phyloP scores from a whole-genome alignment of 495 filamentous ascomycete genomes.

The Tuber borchii region DNA sequence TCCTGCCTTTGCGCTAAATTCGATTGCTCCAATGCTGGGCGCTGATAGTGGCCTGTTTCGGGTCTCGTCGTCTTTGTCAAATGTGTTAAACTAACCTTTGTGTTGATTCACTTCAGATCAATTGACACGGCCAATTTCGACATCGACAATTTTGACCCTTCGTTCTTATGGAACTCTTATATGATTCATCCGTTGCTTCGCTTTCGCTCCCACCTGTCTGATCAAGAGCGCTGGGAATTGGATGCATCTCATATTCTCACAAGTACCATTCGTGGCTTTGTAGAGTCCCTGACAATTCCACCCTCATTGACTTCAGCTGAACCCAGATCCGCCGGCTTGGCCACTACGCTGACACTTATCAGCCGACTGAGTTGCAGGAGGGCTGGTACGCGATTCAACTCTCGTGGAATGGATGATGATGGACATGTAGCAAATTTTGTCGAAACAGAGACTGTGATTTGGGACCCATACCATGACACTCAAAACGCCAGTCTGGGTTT shows the following conservation, averaged over 20 bases:
- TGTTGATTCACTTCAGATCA: slow-evolving; percentile 39
- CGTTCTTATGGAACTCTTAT: slow-evolving; percentile 94
- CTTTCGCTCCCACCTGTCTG: slow-evolving; percentile 73
- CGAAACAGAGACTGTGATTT: slow-evolving; percentile 58
- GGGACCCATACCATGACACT: slow-evolving; percentile 57
- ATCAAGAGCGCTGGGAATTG: slow-evolving; percentile 62
- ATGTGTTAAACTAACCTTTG: slow-evolving; percentile 5
- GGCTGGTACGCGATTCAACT: slow-evolving; percentile 93
- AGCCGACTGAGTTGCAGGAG: slow-evolving; percentile 85
- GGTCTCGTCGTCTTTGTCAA: not conserved
- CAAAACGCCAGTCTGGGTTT: slow-evolving; percentile 59
- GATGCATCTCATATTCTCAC: slow-evolving; percentile 84
- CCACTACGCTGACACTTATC: slow-evolving; percentile 77
- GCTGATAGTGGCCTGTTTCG: not conserved
- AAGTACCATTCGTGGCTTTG: slow-evolving; percentile 89
- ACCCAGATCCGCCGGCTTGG: slow-evolving; percentile 62
- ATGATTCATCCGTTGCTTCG: slow-evolving; percentile 90
- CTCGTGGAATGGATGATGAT: slow-evolving; percentile 92
- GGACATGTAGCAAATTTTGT: slow-evolving; percentile 91
- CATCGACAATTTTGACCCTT: slow-evolving; percentile 75
- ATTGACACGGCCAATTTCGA: slow-evolving; percentile 60
- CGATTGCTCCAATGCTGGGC: not conserved
- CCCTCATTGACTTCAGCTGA: slow-evolving; percentile 49
- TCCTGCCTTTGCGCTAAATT: not conserved
- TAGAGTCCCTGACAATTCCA: slow-evolving; percentile 75